Evolutionary conservation across 2,329 filamentous ascomycete species (phyloP), one percentile per base, ranked within the genome.

Genomic region (Colletotrichum sp.): DNA sequence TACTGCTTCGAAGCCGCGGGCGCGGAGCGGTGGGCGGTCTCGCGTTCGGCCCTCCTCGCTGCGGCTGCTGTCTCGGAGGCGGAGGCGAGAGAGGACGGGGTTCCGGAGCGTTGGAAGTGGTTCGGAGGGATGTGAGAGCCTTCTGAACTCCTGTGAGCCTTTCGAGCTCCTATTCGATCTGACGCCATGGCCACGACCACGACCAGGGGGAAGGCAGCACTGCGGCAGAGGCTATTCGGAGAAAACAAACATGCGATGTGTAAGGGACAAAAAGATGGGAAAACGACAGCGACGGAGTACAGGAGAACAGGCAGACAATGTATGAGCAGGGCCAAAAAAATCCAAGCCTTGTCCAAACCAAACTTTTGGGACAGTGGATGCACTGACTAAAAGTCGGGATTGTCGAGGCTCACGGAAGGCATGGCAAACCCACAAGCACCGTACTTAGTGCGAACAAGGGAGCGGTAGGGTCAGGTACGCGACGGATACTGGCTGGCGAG

Each of bases 71-170:
- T 36, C 18, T 34, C 67, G 66, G 77, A 77, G n/a, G 70, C 32
- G 36, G 62, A 66, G 36, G 70, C 70, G 65, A 25, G 58, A 43
- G 70, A 34, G 25, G 74, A 62, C 15, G 70, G 65, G 30, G 27
- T 32, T 12, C 60, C 65, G 70, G 64, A 28, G 36, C 27, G 56
- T 64, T 74, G 28, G 58, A 64, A 69, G n/a, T 74, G 56, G n/a
- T 68, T 74, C 71, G 76, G 68, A 32, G 68, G 75, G 27, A 72
- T 58, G 60, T 43, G 75, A 52, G 75, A 73, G 69, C 75, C 75
- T 78, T 78, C 77, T 78, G 77, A 78, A 73, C 69, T 76, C 69
- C 75, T 75, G 77, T 78, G 72, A 78, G 77, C 72, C 72, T 78
- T 74, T 68, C 69, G 75, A 73, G 75, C 72, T 70, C 77, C 75